A percentile compares a stretch with the other conserved stretches of the same genome.
Evolutionary conservation across 2,329 filamentous ascomycete genomes (phyloP).

Genomic region (Colletotrichum chlorophyti): DNA sequence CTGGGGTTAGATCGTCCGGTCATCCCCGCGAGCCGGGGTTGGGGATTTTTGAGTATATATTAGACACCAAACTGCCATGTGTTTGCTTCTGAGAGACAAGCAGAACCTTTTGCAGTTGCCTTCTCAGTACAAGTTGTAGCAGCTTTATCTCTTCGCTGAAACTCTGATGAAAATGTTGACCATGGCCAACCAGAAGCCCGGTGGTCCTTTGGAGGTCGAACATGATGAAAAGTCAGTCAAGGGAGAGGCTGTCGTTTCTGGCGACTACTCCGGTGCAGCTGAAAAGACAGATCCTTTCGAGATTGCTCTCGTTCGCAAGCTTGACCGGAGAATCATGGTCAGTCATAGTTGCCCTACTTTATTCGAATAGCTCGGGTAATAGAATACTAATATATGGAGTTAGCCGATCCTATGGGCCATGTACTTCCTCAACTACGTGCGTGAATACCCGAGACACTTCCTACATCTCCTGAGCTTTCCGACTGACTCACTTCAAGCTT

Average conservation of each 20-base stretch:
- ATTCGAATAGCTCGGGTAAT: background rate
- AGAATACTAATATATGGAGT: background rate
- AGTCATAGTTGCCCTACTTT: too few relatives aligned
- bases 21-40: conserved; percentile 10
- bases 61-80: background rate
- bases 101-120: too few relatives aligned
- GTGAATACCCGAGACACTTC: background rate
- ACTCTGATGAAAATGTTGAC: background rate
- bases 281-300: conserved; percentile 32
- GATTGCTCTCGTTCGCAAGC: conserved; percentile 33
- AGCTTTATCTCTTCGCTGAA: background rate
- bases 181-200: background rate
- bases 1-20: conserved; percentile 3
- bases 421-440: conserved; percentile 32
- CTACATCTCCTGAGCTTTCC: background rate
- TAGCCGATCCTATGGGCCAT: conserved; percentile 33
- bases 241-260: background rate
- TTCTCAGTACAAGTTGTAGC: too few relatives aligned
- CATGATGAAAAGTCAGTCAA: conserved; percentile 17
- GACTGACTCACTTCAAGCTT: conserved; percentile 4
- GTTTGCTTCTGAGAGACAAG: background rate
- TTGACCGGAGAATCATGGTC: conserved; percentile 35
- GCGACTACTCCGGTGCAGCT: conserved; percentile 33
- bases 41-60: background rate
- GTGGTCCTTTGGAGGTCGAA: conserved; percentile 9